phyloP scores from a whole-genome alignment of 352 stramenopile species.

The Thraustotheca clavata region DNA sequence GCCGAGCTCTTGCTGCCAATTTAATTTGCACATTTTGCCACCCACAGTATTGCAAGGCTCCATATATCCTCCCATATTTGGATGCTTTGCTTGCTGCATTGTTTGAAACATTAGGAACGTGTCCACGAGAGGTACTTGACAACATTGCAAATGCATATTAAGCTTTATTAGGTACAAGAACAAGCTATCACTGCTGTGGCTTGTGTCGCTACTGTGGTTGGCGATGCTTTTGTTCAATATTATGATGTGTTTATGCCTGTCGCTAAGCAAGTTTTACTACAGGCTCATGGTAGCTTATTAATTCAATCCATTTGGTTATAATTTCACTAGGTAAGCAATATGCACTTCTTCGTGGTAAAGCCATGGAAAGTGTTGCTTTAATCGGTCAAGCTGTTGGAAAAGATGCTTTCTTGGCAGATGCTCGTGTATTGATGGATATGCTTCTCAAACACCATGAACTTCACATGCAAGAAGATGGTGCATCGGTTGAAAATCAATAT shows the following conservation, averaged over 20 bases:
- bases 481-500: conserved; percentile 76
- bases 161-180: conserved; percentile 46
- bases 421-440: conserved; percentile 83
- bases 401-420: conserved; percentile 62
- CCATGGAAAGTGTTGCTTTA: conserved; percentile 83
- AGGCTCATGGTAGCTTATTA: conserved; percentile 29
- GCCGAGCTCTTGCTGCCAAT: conserved; percentile 60
- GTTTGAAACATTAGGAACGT: conserved; percentile 68
- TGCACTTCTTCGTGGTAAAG: conserved; percentile 70
- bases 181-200: conserved; percentile 81
- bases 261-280: conserved; percentile 73
- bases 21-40: conserved; percentile 84
- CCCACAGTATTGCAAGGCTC: conserved; percentile 71
- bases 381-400: conserved; percentile 85
- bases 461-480: conserved; percentile 57
- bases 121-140: conserved; percentile 38
- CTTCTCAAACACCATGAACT: conserved; percentile 42
- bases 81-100: conserved; percentile 66
- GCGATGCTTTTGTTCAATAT: conserved; percentile 62
- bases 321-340: conserved; percentile 53
- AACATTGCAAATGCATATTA: neutral
- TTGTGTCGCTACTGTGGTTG: conserved; percentile 77
- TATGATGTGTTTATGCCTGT: conserved; percentile 85
- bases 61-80: conserved; percentile 55
- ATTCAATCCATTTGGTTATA: neutral